Percentiles rank a stretch among this genome's conserved stretches.
These are phyloP conservation scores for Stereocaulon alpinum DNA, from an alignment of 495 filamentous ascomycete species.

Conservation along the genomic window DNA sequence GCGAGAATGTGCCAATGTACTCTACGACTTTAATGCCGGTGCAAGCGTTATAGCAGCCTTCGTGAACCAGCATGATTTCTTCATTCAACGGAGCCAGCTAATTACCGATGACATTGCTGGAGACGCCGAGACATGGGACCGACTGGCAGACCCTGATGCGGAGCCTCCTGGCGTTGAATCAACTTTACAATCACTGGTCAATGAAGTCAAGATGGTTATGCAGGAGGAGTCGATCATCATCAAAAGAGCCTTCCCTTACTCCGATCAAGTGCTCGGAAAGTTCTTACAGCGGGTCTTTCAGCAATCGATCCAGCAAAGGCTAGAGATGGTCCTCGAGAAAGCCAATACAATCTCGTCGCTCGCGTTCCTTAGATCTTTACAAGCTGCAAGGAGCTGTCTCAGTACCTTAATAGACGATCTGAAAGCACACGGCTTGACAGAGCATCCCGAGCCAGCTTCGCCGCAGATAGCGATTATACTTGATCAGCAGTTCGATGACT, in stretches of 20 bases:
- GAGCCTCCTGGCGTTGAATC: conserved; percentile 86
- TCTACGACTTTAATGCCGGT: conserved; percentile 93
- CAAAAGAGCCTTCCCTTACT: conserved; percentile 87
- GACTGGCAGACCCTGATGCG: conserved; percentile 84
- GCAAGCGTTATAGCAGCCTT: conserved; percentile 88
- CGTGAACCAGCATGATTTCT: conserved; percentile 98
- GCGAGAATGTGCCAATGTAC: conserved; percentile 85
- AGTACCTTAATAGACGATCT: conserved; percentile 79
- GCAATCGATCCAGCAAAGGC: conserved; percentile 88
- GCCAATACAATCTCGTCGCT: conserved; percentile 81
- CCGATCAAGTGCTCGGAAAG: conserved; percentile 82
- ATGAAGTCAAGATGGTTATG: conserved; percentile 91
- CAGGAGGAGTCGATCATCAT: conserved; percentile 96
- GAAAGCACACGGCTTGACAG: conserved; percentile 88
- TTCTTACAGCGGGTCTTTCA: conserved; percentile 96
- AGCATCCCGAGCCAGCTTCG: conserved; percentile 84
- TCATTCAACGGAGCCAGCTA: conserved; percentile 84
- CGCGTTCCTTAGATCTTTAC: conserved; percentile 82
- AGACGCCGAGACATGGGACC: conserved; percentile 80
- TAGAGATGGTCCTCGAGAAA: conserved; percentile 95
- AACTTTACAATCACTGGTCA: conserved; percentile 79
- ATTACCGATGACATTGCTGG: conserved; percentile 82
- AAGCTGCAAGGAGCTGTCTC: conserved; percentile 81
- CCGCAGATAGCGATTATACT: conserved; percentile 74
- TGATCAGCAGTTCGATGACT: conserved; percentile 91